A percentile compares a stretch with the other conserved stretches of the same genome.
Evolutionary conservation across 2,329 filamentous ascomycete species (phyloP).

Genomic region (Lizonia empirigonia): DNA sequence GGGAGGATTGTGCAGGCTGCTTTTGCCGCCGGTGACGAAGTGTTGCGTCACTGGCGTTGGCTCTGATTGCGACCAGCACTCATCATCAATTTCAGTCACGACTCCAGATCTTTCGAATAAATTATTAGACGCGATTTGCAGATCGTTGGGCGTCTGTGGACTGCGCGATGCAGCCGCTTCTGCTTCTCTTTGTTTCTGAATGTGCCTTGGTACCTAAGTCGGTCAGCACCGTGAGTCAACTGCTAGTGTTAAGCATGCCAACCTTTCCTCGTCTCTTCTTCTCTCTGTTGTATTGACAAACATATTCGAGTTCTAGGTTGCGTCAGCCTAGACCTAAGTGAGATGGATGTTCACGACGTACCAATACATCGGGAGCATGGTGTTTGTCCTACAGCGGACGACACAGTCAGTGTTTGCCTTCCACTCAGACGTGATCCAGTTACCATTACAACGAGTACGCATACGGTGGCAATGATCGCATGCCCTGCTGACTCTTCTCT

Average conservation of each 20-base stretch:
- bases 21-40: conserved; percentile 34
- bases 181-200: conserved; percentile 47
- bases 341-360: conserved; percentile 54
- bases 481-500: conserved; percentile 86
- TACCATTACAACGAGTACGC: conserved; percentile 84
- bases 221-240: conserved; percentile 14
- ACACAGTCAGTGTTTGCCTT: conserved; percentile 7
- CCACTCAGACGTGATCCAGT: background rate
- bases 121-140: conserved; percentile 29
- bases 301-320: conserved; percentile 75
- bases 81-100: conserved; percentile 45
- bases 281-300: conserved; percentile 89
- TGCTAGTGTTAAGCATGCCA: background rate
- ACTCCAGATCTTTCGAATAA: conserved; percentile 37
- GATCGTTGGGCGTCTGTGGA: conserved; percentile 36
- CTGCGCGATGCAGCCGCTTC: conserved; percentile 35
- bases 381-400: conserved; percentile 61
- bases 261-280: conserved; percentile 94
- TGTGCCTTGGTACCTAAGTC: conserved; percentile 44
- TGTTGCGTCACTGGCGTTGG: conserved; percentile 44
- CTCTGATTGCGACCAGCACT: conserved; percentile 45
- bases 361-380: conserved; percentile 91
- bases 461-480: conserved; percentile 97
- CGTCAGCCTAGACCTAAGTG: conserved; percentile 19
- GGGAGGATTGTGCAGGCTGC: conserved; percentile 30